These are phyloP conservation scores for Dothistroma septosporum DNA, from an alignment of 2,329 filamentous ascomycete species.

Conservation along the genomic window DNA sequence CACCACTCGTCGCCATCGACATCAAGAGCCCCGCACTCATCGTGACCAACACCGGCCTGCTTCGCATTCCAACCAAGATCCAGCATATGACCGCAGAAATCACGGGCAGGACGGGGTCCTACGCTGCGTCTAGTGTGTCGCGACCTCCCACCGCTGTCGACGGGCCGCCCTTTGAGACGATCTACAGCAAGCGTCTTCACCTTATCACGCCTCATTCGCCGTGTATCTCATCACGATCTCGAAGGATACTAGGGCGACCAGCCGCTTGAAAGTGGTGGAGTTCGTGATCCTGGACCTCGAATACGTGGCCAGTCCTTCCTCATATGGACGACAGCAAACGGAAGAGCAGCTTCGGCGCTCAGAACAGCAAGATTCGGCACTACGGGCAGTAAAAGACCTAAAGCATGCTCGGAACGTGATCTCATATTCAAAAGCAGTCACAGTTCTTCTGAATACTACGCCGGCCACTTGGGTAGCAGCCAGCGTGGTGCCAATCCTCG, in stretches of 20 bases:
- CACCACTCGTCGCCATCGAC: no score
- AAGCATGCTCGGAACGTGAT: background rate
- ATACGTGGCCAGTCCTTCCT: background rate
- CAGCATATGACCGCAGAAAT: background rate
- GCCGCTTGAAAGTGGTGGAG: background rate
- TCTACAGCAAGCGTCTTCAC: background rate
- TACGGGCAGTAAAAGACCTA: background rate
- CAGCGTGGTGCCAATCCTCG: background rate
- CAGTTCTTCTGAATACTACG: background rate
- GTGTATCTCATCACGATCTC: background rate
- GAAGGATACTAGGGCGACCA: background rate
- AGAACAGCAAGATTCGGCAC: background rate
- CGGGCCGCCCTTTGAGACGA: background rate
- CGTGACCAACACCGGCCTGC: background rate
- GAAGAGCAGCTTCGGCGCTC: no score
- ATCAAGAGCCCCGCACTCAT: background rate
- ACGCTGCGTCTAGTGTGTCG: background rate
- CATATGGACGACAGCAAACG: background rate
- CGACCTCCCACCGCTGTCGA: background rate
- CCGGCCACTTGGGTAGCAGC: background rate
- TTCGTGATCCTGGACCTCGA: background rate
- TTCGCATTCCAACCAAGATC: background rate
- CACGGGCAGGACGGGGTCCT: background rate
- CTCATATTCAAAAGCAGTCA: background rate
- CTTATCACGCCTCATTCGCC: background rate